phyloP scores from a whole-genome alignment of 163 green algal genomes.

The Coccomyxa subellipsoidea region DNA sequence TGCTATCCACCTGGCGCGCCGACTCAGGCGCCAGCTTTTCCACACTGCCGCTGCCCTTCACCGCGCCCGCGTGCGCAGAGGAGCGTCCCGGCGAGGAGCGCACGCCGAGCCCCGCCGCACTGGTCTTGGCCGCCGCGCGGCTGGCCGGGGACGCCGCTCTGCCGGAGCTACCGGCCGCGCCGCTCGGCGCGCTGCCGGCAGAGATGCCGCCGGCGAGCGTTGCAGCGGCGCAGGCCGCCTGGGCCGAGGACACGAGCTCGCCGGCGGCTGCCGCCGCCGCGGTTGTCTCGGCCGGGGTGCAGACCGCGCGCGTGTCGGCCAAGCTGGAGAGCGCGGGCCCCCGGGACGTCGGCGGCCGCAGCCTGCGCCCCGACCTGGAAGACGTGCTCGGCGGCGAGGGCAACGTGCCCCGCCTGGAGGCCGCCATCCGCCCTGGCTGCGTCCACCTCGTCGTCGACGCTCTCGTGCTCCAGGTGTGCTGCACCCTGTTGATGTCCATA shows the following conservation, averaged over 20 bases:
- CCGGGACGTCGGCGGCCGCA: background rate
- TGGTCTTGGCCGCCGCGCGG: too few relatives aligned
- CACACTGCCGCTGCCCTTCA: background rate
- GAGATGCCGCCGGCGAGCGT: too few relatives aligned
- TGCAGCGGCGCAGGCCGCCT: too few relatives aligned
- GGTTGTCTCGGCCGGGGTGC: background rate
- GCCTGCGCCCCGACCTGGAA: background rate
- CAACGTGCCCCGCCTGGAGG: background rate
- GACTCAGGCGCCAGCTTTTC: background rate
- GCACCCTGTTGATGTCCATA: background rate
- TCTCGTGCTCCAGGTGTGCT: background rate
- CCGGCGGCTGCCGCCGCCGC: background rate
- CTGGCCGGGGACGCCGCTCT: background rate
- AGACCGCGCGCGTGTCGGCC: background rate
- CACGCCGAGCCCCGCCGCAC: background rate
- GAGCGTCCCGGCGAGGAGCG: too few relatives aligned
- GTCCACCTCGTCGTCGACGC: constrained; percentile 2
- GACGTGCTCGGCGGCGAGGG: background rate
- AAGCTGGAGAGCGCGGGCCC: constrained; percentile 2
- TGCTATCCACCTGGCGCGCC: background rate
- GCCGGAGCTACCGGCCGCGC: background rate
- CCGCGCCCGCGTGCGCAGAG: too few relatives aligned
- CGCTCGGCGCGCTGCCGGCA: background rate
- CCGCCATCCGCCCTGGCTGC: constrained; percentile 9
- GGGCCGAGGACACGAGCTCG: background rate